phyloP scores from a whole-genome alignment of 2,329 filamentous ascomycete species.

The Hyphodiscus sp. region DNA sequence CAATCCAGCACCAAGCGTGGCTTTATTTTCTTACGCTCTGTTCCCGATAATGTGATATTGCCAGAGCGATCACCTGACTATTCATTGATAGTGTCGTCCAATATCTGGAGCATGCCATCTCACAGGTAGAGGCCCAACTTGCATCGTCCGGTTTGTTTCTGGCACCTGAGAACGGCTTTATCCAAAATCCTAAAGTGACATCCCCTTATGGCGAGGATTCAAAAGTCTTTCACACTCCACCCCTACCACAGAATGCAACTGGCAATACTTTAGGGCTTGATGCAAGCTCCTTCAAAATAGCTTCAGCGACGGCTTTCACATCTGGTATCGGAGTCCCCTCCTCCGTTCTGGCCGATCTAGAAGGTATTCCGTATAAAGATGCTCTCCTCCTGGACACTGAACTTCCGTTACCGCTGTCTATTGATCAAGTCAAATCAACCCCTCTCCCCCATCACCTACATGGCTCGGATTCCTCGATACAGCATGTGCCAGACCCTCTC shows the following conservation, averaged over 20 bases:
- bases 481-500: neutral
- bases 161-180: neutral
- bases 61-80: neutral
- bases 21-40: neutral
- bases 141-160: neutral
- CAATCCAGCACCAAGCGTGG: no score
- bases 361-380: neutral
- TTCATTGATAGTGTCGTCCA: neutral
- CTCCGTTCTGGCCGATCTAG: neutral
- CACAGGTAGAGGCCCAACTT: neutral
- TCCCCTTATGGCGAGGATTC: neutral
- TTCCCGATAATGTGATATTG: neutral
- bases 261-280: neutral
- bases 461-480: neutral
- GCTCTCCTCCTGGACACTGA: neutral
- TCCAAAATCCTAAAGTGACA: neutral
- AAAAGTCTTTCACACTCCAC: neutral
- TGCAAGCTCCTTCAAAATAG: neutral
- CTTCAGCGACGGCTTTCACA: neutral
- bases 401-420: neutral
- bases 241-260: neutral
- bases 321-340: neutral
- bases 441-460: neutral
- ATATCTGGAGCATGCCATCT: neutral
- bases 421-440: neutral